A percentile compares a stretch with the other conserved stretches of the same genome.
Evolutionary conservation across 345 rosid species (phyloP).

Genomic region (Gossypium raimondii): DNA sequence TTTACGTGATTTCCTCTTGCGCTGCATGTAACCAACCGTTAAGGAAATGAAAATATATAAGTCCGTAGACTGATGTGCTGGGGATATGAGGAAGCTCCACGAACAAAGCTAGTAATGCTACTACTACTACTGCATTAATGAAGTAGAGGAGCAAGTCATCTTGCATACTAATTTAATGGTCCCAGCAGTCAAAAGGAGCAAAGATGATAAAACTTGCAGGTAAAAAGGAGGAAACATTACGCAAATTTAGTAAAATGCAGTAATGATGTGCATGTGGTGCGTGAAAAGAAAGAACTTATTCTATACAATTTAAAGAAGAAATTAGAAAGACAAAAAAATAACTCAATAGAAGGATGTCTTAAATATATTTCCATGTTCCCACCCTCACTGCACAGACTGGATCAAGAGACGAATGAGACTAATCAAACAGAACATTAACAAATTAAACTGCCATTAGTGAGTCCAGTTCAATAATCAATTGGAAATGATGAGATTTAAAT

Average conservation of each 20-base stretch:
- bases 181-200: neutral
- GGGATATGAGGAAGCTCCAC: neutral
- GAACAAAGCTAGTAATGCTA: conserved; percentile 5
- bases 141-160: neutral
- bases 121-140: neutral
- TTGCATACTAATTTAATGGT: conserved; percentile 1
- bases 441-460: too few species aligned
- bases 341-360: conserved; percentile 70
- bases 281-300: neutral
- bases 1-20: conserved; percentile 80
- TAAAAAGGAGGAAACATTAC: conserved; percentile 2
- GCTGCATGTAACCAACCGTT: conserved; percentile 65
- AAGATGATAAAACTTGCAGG: neutral
- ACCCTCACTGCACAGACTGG: conserved; percentile 87
- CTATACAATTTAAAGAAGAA: neutral
- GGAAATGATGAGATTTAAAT: too few species aligned
- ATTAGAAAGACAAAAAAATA: neutral
- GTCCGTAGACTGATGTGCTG: neutral
- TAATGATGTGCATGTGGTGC: neutral
- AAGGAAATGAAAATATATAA: conserved; percentile 43
- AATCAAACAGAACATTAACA: too few species aligned
- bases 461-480: too few species aligned
- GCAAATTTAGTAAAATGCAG: conserved; percentile 1
- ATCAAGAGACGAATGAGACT: neutral
- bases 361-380: conserved; percentile 84